Conservation (phyloP, 1,284 basidiomycete genomes). For the Phylloboletellus chloephorus region DNA sequence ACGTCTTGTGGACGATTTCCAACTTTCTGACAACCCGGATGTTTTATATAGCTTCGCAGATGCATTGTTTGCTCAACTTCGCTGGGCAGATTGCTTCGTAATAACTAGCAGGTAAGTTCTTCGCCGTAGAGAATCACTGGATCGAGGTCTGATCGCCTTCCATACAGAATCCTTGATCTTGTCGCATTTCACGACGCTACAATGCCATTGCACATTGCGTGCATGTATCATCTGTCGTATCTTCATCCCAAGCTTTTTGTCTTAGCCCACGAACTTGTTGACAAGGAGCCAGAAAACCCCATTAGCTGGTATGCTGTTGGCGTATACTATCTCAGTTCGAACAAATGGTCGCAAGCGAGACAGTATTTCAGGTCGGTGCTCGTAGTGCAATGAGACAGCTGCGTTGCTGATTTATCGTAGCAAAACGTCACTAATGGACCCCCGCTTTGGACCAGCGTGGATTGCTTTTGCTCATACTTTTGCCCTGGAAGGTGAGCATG, state of each 20-base stretch:
- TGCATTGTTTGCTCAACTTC: slow-evolving; percentile 80
- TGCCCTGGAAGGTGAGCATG: slow-evolving; percentile 95
- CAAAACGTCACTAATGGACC: slow-evolving; percentile 96
- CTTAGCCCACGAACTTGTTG: slow-evolving; percentile 92
- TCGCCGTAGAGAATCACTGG: neutral
- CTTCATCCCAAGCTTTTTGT: slow-evolving; percentile 92
- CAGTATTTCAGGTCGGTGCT: slow-evolving; percentile 80
- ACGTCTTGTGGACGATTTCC: slow-evolving; percentile 72
- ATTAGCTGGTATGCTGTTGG: slow-evolving; percentile 99
- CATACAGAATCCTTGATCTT: slow-evolving; percentile 69
- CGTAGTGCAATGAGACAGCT: neutral
- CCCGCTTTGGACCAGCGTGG: slow-evolving; percentile 94
- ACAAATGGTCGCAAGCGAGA: slow-evolving; percentile 83
- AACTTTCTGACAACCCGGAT: slow-evolving; percentile 85
- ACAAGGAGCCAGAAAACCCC: slow-evolving; percentile 86
- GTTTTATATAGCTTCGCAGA: slow-evolving; percentile 91
- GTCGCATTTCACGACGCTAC: slow-evolving; percentile 80
- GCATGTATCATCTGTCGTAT: slow-evolving; percentile 93
- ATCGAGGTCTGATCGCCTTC: slow-evolving; percentile 5
- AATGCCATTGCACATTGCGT: slow-evolving; percentile 91
- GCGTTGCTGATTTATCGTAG: slow-evolving; percentile 36
- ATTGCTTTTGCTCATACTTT: slow-evolving; percentile 97
- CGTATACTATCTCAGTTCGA: slow-evolving; percentile 88
- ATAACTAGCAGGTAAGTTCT: slow-evolving; percentile 71
- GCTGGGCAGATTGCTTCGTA: slow-evolving; percentile 90